A percentile compares a stretch with the other conserved stretches of the same genome.
phyloP scores from a whole-genome alignment of 169 alveolate species.

The Cryptosporidium ubiquitum region DNA sequence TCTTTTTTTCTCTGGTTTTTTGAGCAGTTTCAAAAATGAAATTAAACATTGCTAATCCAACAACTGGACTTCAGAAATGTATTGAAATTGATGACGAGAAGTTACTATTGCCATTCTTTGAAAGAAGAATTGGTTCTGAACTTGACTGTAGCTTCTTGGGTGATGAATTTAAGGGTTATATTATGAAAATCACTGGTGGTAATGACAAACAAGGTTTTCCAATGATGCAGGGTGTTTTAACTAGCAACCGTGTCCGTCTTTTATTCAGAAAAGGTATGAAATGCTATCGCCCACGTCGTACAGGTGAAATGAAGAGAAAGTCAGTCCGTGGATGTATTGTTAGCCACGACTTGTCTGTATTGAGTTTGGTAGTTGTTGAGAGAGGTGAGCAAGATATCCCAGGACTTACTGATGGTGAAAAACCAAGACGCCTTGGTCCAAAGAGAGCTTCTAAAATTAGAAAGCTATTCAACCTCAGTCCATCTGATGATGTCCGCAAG shows the following conservation, averaged over 20 bases:
- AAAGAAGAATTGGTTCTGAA: conserved; percentile 97
- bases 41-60: conserved; percentile 96
- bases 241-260: conserved; percentile 86
- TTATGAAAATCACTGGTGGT: conserved; percentile 96
- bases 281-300: conserved; percentile 97
- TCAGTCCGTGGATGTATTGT: conserved; percentile 99
- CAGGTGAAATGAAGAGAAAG: conserved; percentile 98
- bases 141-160: conserved; percentile 98
- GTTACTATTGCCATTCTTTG: conserved; percentile 96
- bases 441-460: conserved; percentile 98
- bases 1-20: conserved; percentile 16
- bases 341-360: conserved; percentile 97
- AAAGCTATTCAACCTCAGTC: conserved; percentile 94
- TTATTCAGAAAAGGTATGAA: conserved; percentile 89
- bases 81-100: conserved; percentile 99
- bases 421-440: conserved; percentile 99
- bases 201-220: conserved; percentile 99
- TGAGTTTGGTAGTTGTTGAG: conserved; percentile 94
- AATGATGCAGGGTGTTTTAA: conserved; percentile 99
- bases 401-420: conserved; percentile 96
- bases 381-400: conserved; percentile 97
- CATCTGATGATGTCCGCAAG: conserved; percentile 95
- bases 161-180: conserved; percentile 97
- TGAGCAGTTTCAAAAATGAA: conserved; percentile 85
- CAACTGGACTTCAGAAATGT: conserved; percentile 95